Evolutionary conservation across 129 eudicot species (phyloP).

Genomic region (Sambucus nigra): DNA sequence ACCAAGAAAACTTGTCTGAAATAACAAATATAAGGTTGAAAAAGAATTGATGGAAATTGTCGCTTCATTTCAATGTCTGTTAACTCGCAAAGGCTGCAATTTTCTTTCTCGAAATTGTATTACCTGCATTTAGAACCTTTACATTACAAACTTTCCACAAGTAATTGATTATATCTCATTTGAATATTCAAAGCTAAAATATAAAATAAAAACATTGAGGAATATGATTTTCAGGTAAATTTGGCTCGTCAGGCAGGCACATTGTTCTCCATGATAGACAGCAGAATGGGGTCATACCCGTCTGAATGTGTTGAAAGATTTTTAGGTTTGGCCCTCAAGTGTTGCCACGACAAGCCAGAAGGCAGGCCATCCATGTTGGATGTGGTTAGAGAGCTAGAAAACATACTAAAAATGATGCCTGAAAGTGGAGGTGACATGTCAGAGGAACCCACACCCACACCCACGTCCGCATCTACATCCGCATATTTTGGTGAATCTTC

Average conservation of each 20-base stretch:
- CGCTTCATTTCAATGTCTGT: not conserved
- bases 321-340: slow-evolving; percentile 54
- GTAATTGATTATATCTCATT: not conserved
- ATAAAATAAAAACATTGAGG: not conserved
- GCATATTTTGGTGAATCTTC: slow-evolving; percentile 24
- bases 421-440: slow-evolving; percentile 23
- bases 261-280: slow-evolving; percentile 53
- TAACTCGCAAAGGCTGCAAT: not conserved
- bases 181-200: not conserved
- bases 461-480: slow-evolving; percentile 19
- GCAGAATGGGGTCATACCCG: slow-evolving; percentile 70
- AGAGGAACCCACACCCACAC: too few species aligned
- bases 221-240: slow-evolving; percentile 48
- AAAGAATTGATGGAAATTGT: not conserved
- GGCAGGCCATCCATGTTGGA: slow-evolving; percentile 61
- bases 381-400: slow-evolving; percentile 76
- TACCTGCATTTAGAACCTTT: not conserved
- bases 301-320: slow-evolving; percentile 63
- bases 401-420: slow-evolving; percentile 41
- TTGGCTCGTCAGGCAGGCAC: slow-evolving; percentile 48
- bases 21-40: not conserved
- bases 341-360: slow-evolving; percentile 66
- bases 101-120: not conserved
- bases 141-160: not conserved
- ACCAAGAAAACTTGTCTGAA: not conserved